These are phyloP conservation scores for Aspergillus biplanus DNA, from an alignment of 495 filamentous ascomycete species.

Conservation along the genomic window DNA sequence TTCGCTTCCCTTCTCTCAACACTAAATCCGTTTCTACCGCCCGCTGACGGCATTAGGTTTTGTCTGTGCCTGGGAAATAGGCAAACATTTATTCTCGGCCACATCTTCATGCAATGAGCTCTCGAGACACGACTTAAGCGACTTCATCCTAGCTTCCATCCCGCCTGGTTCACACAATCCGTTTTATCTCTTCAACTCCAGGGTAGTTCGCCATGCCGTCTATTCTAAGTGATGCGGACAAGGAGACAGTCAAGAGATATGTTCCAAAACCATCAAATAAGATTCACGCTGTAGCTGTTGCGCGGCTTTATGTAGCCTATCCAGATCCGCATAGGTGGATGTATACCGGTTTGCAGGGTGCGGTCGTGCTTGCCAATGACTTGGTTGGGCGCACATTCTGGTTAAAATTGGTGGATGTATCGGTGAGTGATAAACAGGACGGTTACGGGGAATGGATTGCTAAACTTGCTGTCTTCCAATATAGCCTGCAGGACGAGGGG, in stretches of 20 bases:
- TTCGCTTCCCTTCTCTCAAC: constrained; percentile 11
- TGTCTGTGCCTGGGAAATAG: constrained; percentile 23
- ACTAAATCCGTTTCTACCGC: constrained; percentile 15
- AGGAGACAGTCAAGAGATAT: constrained; percentile 86
- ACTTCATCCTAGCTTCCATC: constrained; percentile 16
- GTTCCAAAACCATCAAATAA: constrained; percentile 94
- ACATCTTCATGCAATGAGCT: constrained; percentile 41
- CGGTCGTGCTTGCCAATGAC: constrained; percentile 91
- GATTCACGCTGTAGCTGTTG: constrained; percentile 91
- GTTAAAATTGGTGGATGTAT: constrained; percentile 96
- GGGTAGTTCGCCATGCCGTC: constrained; percentile 69
- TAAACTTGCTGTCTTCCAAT: constrained; percentile 24
- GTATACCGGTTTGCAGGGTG: constrained; percentile 92
- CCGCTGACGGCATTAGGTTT: constrained; percentile 18
- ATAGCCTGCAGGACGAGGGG: constrained; percentile 78
- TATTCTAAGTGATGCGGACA: constrained; percentile 87
- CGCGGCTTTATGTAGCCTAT: constrained; percentile 90
- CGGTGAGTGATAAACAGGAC: constrained; percentile 59
- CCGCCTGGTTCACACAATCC: constrained; percentile 16
- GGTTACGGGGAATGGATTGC: constrained; percentile 2
- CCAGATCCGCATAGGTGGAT: constrained; percentile 87
- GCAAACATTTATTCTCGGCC: constrained; percentile 11
- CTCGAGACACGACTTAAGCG: constrained; percentile 21
- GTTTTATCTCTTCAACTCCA: constrained; percentile 6
- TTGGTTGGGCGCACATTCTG: constrained; percentile 93